Base-by-base conservation (phyloP, 2,329 filamentous ascomycete genomes). In the Cladophialophora chaetospira region DNA sequence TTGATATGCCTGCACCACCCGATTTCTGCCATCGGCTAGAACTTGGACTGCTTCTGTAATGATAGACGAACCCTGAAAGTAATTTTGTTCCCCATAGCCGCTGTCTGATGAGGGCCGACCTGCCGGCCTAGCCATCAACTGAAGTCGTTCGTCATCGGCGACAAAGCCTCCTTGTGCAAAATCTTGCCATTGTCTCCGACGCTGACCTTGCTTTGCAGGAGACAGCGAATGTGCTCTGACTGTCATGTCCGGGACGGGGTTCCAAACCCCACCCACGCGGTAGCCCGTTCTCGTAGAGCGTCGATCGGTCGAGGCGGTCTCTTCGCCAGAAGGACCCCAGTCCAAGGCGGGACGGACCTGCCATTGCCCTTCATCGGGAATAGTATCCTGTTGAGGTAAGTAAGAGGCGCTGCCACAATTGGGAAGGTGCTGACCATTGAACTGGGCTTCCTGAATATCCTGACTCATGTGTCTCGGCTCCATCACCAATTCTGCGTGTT, bases 361-460 rank as follows among this genome's bases (percentile, higher is more conserved):
- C 13, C 26, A n/a, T 6, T 23, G 28, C 25, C 36, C 38, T 21
- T 31, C 42, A 45, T 19, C 45, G 21, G 38, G 17, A 13, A 10
- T 19, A 19, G 36, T 19, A 17, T 17, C 42, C 59, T 58, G 59
- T 19, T 28, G 44, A 50, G 33, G 60, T 59, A 56, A 62, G 60
- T 58, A 58, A 53, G 38, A 47, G 26, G 52, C 33, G 40, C 60
- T 63, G 45, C 53, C 50, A 55, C 35, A 10, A 10, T 31, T 19
- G 42, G 57, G 28, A 33, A 48, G 23, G 21, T 33, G 26, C 55
- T 61, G 55, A 56, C 54, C 59, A 49, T 55, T 53, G 19, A 46
- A 28, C 25, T 57, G 36, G 43, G 21, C 35, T 10, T 15, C 35
- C 17, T 33, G 33, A 25, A 33, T 19, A 17, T 55, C 43, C 43